phyloP scores from a whole-genome alignment of 805 yeast species.

The Teunomyces kruisii region DNA sequence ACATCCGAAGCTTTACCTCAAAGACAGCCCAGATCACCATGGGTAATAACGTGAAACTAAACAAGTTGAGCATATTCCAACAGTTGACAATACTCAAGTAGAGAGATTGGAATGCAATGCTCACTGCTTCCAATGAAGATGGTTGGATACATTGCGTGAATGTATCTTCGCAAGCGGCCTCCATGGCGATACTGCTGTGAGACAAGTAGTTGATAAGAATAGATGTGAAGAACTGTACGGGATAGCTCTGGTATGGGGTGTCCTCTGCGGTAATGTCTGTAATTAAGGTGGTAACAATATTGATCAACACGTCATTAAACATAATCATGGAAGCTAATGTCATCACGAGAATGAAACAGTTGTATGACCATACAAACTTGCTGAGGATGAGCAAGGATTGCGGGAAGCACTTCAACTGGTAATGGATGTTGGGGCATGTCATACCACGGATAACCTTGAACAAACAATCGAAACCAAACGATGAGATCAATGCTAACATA shows the following conservation, averaged over 20 bases:
- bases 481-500: slow-evolving; percentile 14
- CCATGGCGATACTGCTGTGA: slow-evolving; percentile 9
- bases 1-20: slow-evolving; percentile 12
- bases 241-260: background rate
- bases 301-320: slow-evolving; percentile 21
- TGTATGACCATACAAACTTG: slow-evolving; percentile 24
- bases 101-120: slow-evolving; percentile 6
- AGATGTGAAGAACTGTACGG: slow-evolving; percentile 16
- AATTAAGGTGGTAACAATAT: slow-evolving; percentile 11
- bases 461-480: slow-evolving; percentile 14
- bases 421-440: slow-evolving; percentile 12
- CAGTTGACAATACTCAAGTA: slow-evolving; percentile 15
- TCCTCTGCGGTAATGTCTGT: background rate
- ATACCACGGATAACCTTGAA: slow-evolving; percentile 11
- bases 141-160: slow-evolving; percentile 7
- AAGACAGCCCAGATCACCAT: slow-evolving; percentile 20
- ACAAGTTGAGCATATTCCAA: slow-evolving; percentile 17
- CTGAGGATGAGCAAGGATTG: slow-evolving; percentile 13
- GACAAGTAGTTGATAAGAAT: slow-evolving; percentile 16
- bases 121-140: slow-evolving; percentile 4
- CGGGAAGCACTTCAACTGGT: slow-evolving; percentile 14
- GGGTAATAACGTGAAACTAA: slow-evolving; percentile 21
- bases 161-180: slow-evolving; percentile 5
- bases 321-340: slow-evolving; percentile 13
- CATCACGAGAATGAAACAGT: slow-evolving; percentile 14